phyloP scores from a whole-genome alignment of 2,329 filamentous ascomycete species.

The Cadophora sp. region DNA sequence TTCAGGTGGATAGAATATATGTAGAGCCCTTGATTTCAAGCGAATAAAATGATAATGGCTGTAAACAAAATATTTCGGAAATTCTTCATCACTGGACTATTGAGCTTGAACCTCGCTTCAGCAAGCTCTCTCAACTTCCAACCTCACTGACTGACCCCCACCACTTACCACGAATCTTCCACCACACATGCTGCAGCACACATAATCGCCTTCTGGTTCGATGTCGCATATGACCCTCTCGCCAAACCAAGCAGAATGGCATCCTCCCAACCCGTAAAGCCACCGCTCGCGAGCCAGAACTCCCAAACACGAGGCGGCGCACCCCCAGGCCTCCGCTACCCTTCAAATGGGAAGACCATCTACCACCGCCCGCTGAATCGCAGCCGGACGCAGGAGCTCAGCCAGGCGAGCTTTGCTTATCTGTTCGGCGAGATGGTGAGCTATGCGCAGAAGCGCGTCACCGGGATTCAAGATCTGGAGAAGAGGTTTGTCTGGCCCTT shows the following conservation, averaged over 20 bases:
- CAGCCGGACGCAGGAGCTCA: constrained; percentile 85
- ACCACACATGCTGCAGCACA: constrained; percentile 21
- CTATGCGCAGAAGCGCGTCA: constrained; percentile 90
- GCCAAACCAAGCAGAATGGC: constrained; percentile 39
- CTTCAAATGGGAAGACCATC: constrained; percentile 94
- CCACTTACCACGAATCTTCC: constrained; percentile 15
- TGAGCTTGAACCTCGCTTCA: constrained; percentile 21
- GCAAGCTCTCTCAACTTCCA: constrained; percentile 11
- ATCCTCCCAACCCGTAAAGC: constrained; percentile 44
- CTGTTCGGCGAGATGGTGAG: constrained; percentile 96
- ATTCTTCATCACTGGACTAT: constrained; percentile 8
- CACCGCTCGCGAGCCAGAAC: constrained; percentile 35
- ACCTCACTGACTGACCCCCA: neutral
- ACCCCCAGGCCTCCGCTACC: constrained; percentile 77
- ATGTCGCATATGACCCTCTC: constrained; percentile 26
- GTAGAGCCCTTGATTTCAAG: neutral
- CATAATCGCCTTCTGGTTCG: neutral
- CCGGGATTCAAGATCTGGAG: constrained; percentile 92
- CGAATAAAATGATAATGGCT: neutral
- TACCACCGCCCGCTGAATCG: constrained; percentile 96
- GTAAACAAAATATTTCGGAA: constrained; percentile 11
- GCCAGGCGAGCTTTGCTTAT: constrained; percentile 93
- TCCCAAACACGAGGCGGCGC: constrained; percentile 35
- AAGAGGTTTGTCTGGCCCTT: constrained; percentile 66
- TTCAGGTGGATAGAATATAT: neutral